These are phyloP conservation scores for Podaxis pistillaris DNA, from an alignment of 768 basidiomycete species.

Conservation along the genomic window DNA sequence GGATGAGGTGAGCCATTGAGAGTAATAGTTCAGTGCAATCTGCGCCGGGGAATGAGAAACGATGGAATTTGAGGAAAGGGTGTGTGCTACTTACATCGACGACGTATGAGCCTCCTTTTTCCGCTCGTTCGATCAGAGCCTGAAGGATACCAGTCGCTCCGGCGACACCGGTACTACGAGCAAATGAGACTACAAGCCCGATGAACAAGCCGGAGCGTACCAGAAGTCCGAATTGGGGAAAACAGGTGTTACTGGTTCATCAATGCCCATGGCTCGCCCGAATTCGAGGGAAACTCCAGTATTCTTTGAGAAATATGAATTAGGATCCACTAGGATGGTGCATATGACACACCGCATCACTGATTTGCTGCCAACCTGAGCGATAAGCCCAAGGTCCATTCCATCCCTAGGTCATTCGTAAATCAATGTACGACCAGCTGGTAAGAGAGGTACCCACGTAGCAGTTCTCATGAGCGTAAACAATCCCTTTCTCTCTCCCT, in stretches of 20 bases:
- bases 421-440: background rate
- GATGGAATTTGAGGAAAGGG: background rate
- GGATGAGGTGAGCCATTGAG: conserved; percentile 24
- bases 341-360: conserved; percentile 20
- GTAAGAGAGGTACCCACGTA: conserved; percentile 17
- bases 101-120: conserved; percentile 23
- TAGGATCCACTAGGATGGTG: background rate
- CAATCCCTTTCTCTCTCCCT: conserved; percentile 20
- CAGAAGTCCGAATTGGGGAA: conserved; percentile 23
- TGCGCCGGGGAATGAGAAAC: background rate
- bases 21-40: conserved; percentile 26
- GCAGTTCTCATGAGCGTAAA: conserved; percentile 28
- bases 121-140: conserved; percentile 18
- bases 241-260: conserved; percentile 23
- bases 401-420: conserved; percentile 19
- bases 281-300: conserved; percentile 22
- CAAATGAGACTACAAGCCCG: background rate
- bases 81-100: conserved; percentile 16
- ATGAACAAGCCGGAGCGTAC: conserved; percentile 2
- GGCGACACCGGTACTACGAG: conserved; percentile 20
- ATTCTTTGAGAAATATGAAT: conserved; percentile 8
- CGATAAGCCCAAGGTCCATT: conserved; percentile 24
- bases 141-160: conserved; percentile 20
- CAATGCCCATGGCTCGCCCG: conserved; percentile 21
- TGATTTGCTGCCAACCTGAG: conserved; percentile 25